phyloP scores from a whole-genome alignment of 768 basidiomycete genomes.

The Calocybe gangraenosa region DNA sequence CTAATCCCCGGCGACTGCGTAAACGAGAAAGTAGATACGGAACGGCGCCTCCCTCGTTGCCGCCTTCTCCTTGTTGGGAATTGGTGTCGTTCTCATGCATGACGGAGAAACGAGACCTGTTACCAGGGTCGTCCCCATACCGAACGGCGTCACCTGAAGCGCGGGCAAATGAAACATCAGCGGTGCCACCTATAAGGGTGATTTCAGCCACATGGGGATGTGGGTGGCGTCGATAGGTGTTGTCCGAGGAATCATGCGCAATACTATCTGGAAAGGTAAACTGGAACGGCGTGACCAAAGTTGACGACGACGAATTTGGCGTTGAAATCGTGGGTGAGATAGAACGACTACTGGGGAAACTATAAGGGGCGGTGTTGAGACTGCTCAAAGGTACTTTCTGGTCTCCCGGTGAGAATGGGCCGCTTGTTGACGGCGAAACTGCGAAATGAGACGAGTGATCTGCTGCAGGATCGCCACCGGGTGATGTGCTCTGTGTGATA shows the following conservation, averaged over 20 bases:
- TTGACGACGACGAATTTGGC: conserved; percentile 55
- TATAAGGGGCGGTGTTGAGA: conserved; percentile 53
- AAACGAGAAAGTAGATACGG: conserved; percentile 38
- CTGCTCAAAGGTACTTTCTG: conserved; percentile 49
- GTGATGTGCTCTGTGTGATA: conserved; percentile 29
- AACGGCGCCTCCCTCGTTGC: conserved; percentile 52
- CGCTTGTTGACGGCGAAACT: conserved; percentile 50
- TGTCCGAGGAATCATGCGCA: conserved; percentile 56
- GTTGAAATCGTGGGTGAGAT: conserved; percentile 67
- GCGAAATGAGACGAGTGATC: conserved; percentile 45
- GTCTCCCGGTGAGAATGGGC: conserved; percentile 40
- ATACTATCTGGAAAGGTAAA: conserved; percentile 59
- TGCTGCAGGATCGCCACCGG: conserved; percentile 36
- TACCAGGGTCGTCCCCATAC: conserved; percentile 49
- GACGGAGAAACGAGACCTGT: conserved; percentile 43
- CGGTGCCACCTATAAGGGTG: conserved; percentile 69
- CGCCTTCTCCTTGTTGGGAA: conserved; percentile 47
- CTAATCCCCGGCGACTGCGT: conserved; percentile 43
- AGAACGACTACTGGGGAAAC: conserved; percentile 65
- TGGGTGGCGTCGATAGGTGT: conserved; percentile 61
- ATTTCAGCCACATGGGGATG: conserved; percentile 53
- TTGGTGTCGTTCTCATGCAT: conserved; percentile 49
- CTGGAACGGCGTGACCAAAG: conserved; percentile 63
- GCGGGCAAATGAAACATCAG: conserved; percentile 59
- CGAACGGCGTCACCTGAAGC: conserved; percentile 53